Conservation (phyloP, 805 yeast species). For the Yamadazyma phyllophila region DNA sequence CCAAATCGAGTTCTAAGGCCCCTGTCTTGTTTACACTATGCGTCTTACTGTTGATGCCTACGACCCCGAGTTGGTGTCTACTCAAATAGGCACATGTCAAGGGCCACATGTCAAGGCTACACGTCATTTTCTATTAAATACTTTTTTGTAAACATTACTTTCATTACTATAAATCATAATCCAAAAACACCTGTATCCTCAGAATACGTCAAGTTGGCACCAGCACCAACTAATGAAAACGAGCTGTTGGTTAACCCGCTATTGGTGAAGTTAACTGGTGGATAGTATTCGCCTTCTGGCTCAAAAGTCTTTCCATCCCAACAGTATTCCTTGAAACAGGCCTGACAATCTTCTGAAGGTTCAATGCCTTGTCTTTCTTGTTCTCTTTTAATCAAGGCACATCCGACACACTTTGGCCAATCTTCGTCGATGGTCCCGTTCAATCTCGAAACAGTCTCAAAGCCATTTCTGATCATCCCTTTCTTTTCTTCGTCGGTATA, state of each 20-base stretch:
- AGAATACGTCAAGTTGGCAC: conserved; percentile 1
- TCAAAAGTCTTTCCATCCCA: conserved; percentile 34
- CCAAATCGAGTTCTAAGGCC: too few relatives aligned
- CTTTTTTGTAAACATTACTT: too few relatives aligned
- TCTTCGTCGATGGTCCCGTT: conserved; percentile 36
- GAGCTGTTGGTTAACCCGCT: conserved; percentile 28
- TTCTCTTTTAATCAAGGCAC: conserved; percentile 40
- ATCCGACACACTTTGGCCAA: conserved; percentile 40
- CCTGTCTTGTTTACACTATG: too few relatives aligned
- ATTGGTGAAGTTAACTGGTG: conserved; percentile 28
- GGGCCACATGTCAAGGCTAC: too few relatives aligned
- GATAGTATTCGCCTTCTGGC: conserved; percentile 14
- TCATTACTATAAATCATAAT: neutral
- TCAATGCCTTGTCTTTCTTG: conserved; percentile 38
- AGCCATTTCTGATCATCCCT: conserved; percentile 37
- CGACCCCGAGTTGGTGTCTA: too few relatives aligned
- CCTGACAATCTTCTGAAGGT: conserved; percentile 34
- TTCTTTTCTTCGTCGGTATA: conserved; percentile 36
- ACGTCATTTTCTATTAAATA: too few relatives aligned
- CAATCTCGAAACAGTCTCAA: conserved; percentile 29
- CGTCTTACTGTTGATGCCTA: too few relatives aligned
- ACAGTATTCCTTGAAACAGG: conserved; percentile 37
- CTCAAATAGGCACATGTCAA: too few relatives aligned
- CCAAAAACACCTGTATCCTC: conserved; percentile 7
- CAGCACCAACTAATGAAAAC: conserved; percentile 7